Evolutionary conservation across 1,284 basidiomycete species (phyloP).

Genomic region (Sphaerobolus stellatus): DNA sequence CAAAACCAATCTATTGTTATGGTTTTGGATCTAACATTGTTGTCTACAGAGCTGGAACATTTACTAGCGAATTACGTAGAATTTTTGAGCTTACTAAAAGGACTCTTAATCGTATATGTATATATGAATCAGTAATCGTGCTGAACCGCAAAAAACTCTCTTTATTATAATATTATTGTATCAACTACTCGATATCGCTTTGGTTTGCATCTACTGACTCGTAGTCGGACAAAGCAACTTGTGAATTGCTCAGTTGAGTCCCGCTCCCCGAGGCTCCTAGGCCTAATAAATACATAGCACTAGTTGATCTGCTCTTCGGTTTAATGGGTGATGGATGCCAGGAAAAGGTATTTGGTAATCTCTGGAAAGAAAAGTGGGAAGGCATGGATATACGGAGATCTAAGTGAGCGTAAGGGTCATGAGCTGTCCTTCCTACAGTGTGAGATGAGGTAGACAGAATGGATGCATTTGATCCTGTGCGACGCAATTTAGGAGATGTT

Average conservation of each 20-base stretch:
- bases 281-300: constrained; percentile 6
- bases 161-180: too few relatives aligned
- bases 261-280: constrained; percentile 2
- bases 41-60: constrained; percentile 40
- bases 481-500: constrained; percentile 57
- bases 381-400: constrained; percentile 66
- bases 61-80: constrained; percentile 22
- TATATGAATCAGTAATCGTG: too few relatives aligned
- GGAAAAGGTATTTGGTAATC: neutral
- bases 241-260: neutral
- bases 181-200: constrained; percentile 4
- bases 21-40: neutral
- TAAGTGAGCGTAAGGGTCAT: constrained; percentile 50
- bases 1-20: constrained; percentile 10
- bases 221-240: neutral
- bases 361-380: constrained; percentile 20
- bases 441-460: constrained; percentile 10
- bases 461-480: constrained; percentile 39
- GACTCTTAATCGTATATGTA: too few relatives aligned
- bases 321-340: neutral
- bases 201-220: neutral
- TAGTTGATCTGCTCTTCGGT: neutral
- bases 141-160: too few relatives aligned
- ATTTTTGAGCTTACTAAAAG: too few relatives aligned
- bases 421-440: constrained; percentile 6